A percentile compares a stretch with the other conserved stretches of the same genome.
phyloP scores from a whole-genome alignment of 2,329 filamentous ascomycete genomes.

The Alternaria metachromatica region DNA sequence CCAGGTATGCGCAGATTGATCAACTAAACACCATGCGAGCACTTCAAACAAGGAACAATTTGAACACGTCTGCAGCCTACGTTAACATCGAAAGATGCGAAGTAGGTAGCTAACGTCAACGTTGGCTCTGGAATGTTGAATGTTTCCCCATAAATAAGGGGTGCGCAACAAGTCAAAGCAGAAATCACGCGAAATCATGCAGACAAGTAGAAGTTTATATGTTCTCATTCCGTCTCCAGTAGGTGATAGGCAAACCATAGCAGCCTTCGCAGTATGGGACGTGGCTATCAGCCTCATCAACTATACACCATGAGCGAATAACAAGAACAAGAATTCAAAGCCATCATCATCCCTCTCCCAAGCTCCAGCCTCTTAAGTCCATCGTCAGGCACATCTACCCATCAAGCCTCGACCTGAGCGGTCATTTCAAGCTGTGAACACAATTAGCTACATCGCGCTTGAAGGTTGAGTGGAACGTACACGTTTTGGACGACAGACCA shows the following conservation, averaged over 20 bases:
- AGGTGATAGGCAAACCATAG: background rate
- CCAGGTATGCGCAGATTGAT: background rate
- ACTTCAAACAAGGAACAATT: background rate
- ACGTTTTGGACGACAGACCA: background rate
- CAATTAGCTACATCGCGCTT: background rate
- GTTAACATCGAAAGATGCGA: background rate
- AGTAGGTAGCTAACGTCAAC: background rate
- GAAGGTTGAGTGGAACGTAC: background rate
- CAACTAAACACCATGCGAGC: background rate
- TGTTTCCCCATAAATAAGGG: background rate
- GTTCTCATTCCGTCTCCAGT: background rate
- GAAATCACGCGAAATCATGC: background rate
- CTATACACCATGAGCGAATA: background rate
- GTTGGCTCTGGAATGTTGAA: background rate
- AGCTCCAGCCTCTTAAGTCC: background rate
- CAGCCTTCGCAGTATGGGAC: background rate
- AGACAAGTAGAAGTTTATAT: background rate
- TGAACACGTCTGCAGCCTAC: background rate
- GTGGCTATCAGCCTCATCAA: background rate
- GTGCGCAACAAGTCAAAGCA: background rate
- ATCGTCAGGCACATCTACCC: background rate
- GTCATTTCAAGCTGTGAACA: background rate
- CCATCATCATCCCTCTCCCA: background rate
- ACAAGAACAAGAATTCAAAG: background rate
- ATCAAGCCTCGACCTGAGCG: background rate